Conservation (phyloP, 257 asterid genomes). For the Plantago elongata region DNA sequence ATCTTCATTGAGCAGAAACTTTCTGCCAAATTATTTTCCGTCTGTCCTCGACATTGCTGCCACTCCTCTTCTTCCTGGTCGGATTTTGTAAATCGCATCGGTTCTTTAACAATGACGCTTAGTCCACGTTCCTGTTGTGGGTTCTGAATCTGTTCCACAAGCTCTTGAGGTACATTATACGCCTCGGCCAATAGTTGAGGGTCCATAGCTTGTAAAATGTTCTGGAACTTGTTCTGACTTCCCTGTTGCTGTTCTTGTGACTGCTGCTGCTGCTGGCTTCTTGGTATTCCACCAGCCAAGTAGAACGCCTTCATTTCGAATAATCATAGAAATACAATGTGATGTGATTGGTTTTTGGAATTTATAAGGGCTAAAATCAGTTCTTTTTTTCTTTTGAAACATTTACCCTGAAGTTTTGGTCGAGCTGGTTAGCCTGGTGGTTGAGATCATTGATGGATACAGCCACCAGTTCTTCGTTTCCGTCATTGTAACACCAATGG, state of each 20-base stretch:
- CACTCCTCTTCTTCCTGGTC: conserved; percentile 29
- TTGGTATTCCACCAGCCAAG: conserved; percentile 58
- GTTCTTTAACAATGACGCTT: conserved; percentile 37
- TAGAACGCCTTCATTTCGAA: conserved; percentile 37
- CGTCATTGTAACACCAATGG: conserved; percentile 70
- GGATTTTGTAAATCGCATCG: conserved; percentile 42
- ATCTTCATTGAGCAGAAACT: conserved; percentile 46
- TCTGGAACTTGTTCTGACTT: conserved; percentile 28
- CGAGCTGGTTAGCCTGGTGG: conserved; percentile 68
- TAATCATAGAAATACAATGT: no score
- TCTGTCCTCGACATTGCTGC: not conserved
- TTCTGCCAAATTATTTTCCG: conserved; percentile 44
- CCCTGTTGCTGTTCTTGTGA: conserved; percentile 17
- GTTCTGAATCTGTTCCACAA: conserved; percentile 32
- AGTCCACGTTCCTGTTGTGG: conserved; percentile 45
- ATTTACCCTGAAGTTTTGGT: conserved; percentile 54
- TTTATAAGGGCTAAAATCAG: no score
- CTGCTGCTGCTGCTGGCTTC: conserved; percentile 14
- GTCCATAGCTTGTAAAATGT: conserved; percentile 46
- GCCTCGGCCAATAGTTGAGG: conserved; percentile 53
- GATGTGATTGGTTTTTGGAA: no score
- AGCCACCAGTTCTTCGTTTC: conserved; percentile 47
- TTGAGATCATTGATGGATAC: conserved; percentile 61
- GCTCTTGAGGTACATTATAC: conserved; percentile 36
- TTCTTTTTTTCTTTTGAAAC: no score